A percentile compares a stretch with the other conserved stretches of the same genome.
Evolutionary conservation across 805 yeast genomes (phyloP).

Genomic region (Ogataea trehalophila): DNA sequence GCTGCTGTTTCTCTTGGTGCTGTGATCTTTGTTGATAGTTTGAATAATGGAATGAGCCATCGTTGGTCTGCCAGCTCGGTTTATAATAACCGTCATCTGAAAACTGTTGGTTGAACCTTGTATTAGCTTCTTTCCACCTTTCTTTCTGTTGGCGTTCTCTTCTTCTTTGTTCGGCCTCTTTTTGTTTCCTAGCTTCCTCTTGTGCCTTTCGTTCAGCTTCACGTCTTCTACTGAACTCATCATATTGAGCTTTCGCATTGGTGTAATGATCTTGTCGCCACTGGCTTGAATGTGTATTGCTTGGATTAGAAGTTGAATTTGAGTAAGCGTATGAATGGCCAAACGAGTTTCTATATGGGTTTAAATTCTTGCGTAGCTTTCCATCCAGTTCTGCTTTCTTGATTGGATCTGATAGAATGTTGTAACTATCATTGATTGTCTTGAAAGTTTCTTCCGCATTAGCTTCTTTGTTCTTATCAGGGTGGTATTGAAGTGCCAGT

Average conservation of each 20-base stretch:
- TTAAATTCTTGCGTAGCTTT: slow-evolving; percentile 1
- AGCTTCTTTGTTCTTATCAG: slow-evolving; percentile 65
- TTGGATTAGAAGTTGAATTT: neutral
- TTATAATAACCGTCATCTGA: neutral
- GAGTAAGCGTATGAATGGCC: neutral
- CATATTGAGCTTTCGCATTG: slow-evolving; percentile 19
- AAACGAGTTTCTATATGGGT: neutral
- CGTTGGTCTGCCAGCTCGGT: slow-evolving; percentile 5
- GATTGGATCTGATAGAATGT: slow-evolving; percentile 61
- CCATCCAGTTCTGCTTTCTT: slow-evolving; percentile 58
- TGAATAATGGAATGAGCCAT: slow-evolving; percentile 7
- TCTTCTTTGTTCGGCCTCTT: neutral
- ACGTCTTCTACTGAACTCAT: slow-evolving; percentile 14
- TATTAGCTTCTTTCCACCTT: neutral
- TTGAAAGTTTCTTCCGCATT: slow-evolving; percentile 81
- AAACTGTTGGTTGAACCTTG: neutral
- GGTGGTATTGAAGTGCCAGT: slow-evolving; percentile 69
- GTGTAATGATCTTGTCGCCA: slow-evolving; percentile 14
- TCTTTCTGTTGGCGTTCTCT: neutral
- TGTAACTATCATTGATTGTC: slow-evolving; percentile 85
- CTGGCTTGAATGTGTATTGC: neutral
- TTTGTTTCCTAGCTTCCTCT: slow-evolving; percentile 7
- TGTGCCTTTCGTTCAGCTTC: slow-evolving; percentile 11
- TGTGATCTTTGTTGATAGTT: neutral
- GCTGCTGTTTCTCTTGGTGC: neutral